phyloP scores from a whole-genome alignment of 1,284 basidiomycete genomes.

The Cutaneotrichosporon cavernicola region DNA sequence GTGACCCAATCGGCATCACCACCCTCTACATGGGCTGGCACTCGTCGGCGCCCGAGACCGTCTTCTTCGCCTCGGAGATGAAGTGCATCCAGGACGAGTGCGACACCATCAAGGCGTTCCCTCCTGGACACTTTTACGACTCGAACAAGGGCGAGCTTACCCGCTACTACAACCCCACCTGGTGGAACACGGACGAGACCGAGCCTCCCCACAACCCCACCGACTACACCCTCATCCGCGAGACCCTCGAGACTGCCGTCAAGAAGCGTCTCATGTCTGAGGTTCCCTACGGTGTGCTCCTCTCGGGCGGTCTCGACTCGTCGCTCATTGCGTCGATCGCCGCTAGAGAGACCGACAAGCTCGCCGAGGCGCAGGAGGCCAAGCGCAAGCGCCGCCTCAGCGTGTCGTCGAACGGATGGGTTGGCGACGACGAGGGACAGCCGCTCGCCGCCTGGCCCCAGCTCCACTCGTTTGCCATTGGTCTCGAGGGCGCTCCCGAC shows the following conservation, averaged over 20 bases:
- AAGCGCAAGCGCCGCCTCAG: conserved; percentile 57
- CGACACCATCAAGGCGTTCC: conserved; percentile 92
- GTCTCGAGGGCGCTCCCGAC: conserved; percentile 93
- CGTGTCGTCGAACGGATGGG: conserved; percentile 18
- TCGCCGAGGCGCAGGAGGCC: conserved; percentile 75
- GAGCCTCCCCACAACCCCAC: conserved; percentile 65
- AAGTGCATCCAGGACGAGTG: conserved; percentile 91
- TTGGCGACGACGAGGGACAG: conserved; percentile 50
- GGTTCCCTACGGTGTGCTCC: conserved; percentile 95
- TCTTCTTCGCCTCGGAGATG: conserved; percentile 95
- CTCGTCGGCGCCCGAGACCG: conserved; percentile 76
- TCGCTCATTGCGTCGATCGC: conserved; percentile 96
- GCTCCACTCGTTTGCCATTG: conserved; percentile 97
- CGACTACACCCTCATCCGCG: conserved; percentile 71
- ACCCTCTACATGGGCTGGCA: conserved; percentile 96
- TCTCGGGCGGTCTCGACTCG: conserved; percentile 94
- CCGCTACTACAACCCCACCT: conserved; percentile 80
- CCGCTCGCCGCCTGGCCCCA: conserved; percentile 90
- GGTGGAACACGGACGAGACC: conserved; percentile 75
- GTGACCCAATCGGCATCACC: conserved; percentile 97
- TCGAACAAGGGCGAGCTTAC: conserved; percentile 71
- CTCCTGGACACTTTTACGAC: conserved; percentile 94
- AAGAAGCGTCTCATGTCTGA: conserved; percentile 95
- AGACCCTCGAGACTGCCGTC: conserved; percentile 86
- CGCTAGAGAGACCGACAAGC: conserved; percentile 92